phyloP scores from a whole-genome alignment of 768 basidiomycete genomes.

The Lentinula detonsa region DNA sequence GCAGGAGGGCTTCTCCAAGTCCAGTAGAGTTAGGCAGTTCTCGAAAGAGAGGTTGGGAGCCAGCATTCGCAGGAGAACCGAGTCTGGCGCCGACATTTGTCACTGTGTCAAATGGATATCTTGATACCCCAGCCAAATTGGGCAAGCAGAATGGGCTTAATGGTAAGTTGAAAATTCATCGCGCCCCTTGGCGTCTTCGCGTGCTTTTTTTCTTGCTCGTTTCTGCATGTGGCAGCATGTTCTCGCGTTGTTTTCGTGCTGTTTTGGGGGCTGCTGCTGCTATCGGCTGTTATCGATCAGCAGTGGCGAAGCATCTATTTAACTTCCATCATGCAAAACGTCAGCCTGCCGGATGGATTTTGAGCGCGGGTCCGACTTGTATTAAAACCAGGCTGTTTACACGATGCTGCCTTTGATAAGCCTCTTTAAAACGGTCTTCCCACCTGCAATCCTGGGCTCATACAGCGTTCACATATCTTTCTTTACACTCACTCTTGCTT shows the following conservation, averaged over 20 bases:
- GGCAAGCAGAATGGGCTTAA: slow-evolving; percentile 29
- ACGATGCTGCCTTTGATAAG: neutral
- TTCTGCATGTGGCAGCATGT: slow-evolving; percentile 6
- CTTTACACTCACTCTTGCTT: neutral
- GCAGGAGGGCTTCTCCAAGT: slow-evolving; percentile 27
- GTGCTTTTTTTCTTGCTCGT: neutral
- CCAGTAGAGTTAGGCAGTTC: slow-evolving; percentile 18
- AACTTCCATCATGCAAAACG: neutral
- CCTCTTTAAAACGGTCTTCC: neutral
- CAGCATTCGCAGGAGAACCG: slow-evolving; percentile 51
- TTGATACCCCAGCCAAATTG: slow-evolving; percentile 66
- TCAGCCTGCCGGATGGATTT: neutral
- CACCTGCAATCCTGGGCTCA: neutral
- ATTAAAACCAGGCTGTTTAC: neutral
- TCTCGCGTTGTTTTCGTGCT: slow-evolving; percentile 18
- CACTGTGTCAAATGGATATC: slow-evolving; percentile 51
- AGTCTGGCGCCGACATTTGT: slow-evolving; percentile 44
- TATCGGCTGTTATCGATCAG: slow-evolving; percentile 2
- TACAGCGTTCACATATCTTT: neutral
- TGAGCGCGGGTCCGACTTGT: neutral
- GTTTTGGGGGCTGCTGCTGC: slow-evolving; percentile 4
- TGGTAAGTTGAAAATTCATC: neutral
- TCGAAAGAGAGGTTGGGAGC: slow-evolving; percentile 72
- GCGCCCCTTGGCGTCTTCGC: neutral
- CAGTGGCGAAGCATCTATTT: neutral